Evolutionary conservation across 1,284 basidiomycete genomes (phyloP).

Genomic region (Fomes fomentarius): DNA sequence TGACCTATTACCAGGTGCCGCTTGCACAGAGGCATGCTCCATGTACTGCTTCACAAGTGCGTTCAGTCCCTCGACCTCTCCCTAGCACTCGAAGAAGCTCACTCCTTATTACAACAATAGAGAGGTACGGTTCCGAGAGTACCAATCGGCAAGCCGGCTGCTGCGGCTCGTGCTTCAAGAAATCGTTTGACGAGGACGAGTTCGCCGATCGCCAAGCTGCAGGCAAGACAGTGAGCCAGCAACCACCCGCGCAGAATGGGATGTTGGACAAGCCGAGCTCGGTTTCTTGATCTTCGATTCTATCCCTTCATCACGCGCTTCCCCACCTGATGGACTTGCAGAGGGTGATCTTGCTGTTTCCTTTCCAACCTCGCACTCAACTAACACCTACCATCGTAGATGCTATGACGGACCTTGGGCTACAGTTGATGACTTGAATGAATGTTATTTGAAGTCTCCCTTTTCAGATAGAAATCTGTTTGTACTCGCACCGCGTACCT

Average conservation of each 20-base stretch:
- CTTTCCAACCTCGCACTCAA: too few relatives aligned
- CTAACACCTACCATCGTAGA: too few relatives aligned
- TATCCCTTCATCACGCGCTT: neutral
- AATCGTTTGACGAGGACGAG: slow-evolving; percentile 27
- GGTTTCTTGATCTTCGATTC: neutral
- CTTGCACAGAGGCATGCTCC: slow-evolving; percentile 12
- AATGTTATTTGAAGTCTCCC: too few relatives aligned
- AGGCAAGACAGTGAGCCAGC: neutral
- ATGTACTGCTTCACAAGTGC: slow-evolving; percentile 19
- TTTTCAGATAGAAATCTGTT: too few relatives aligned
- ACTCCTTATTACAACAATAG: slow-evolving; percentile 1
- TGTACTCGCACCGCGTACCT: too few relatives aligned
- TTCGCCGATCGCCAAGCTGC: slow-evolving; percentile 9
- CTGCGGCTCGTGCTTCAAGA: slow-evolving; percentile 21
- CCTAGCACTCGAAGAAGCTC: too few relatives aligned
- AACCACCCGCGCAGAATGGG: slow-evolving; percentile 12
- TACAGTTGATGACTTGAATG: too few relatives aligned
- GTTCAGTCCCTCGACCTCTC: neutral
- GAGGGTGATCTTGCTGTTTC: too few relatives aligned
- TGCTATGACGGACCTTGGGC: too few relatives aligned
- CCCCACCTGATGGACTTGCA: too few relatives aligned
- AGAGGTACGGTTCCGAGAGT: slow-evolving; percentile 8
- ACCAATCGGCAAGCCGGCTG: slow-evolving; percentile 17
- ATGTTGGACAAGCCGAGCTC: slow-evolving; percentile 17
- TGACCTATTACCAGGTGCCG: slow-evolving; percentile 4